A percentile compares a stretch with the other conserved stretches of the same genome.
These are phyloP conservation scores for Salix arbutifolia DNA, from an alignment of 345 rosid species.

Conservation along the genomic window DNA sequence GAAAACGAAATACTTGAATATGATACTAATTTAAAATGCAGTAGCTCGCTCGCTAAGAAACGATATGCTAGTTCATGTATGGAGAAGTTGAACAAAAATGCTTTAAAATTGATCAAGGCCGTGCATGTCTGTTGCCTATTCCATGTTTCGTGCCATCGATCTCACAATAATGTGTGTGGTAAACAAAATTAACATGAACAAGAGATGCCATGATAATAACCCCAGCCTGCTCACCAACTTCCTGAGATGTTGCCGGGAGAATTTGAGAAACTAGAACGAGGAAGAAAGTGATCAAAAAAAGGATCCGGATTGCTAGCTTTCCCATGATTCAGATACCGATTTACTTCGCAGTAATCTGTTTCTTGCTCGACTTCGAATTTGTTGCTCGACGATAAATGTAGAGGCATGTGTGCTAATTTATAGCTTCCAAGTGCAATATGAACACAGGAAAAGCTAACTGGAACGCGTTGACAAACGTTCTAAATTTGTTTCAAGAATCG, in stretches of 20 bases:
- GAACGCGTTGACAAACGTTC: neutral
- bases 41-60: neutral
- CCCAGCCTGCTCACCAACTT: slow-evolving; percentile 36
- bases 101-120: neutral
- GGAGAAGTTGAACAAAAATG: neutral
- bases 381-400: neutral
- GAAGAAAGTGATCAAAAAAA: slow-evolving; percentile 17
- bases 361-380: neutral
- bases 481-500: neutral
- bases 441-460: neutral
- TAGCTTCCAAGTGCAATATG: neutral
- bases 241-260: slow-evolving; percentile 22
- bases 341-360: neutral
- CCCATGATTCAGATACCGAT: slow-evolving; percentile 14
- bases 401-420: neutral
- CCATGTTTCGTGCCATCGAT: too few relatives aligned
- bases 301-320: slow-evolving; percentile 16
- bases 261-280: slow-evolving; percentile 17
- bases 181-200: neutral
- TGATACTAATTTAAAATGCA: neutral
- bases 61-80: neutral
- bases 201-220: neutral
- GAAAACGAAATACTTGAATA: neutral
- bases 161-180: too few relatives aligned
- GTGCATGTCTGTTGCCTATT: neutral